Percentiles rank a stretch among this genome's conserved stretches.
phyloP scores from a whole-genome alignment of 1,284 basidiomycete species.

The Pseudozyma tsukubaensis region DNA sequence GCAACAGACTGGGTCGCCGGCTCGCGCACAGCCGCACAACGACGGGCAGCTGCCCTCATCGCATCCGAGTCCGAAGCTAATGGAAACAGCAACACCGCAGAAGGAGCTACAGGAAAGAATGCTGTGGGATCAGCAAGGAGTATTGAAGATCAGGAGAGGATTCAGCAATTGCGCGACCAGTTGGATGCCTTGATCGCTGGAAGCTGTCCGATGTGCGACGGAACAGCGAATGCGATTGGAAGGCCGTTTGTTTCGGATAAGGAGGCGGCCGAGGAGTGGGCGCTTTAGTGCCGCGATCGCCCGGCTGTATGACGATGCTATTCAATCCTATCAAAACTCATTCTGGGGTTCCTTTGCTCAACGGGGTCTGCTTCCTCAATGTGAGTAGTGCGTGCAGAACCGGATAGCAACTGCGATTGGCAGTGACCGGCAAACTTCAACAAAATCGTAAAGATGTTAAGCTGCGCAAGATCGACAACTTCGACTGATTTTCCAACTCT shows the following conservation, averaged over 20 bases:
- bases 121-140: constrained; percentile 20
- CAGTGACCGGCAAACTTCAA: too few species aligned
- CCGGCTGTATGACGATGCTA: too few species aligned
- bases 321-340: too few species aligned
- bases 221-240: constrained; percentile 54
- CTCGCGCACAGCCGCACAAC: constrained; percentile 39
- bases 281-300: constrained; percentile 20
- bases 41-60: constrained; percentile 23
- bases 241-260: constrained; percentile 53
- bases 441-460: background rate
- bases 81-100: constrained; percentile 2
- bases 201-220: constrained; percentile 63
- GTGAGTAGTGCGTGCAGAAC: too few species aligned
- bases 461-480: background rate
- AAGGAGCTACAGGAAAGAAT: background rate
- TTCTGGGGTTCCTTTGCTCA: background rate
- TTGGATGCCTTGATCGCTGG: constrained; percentile 65
- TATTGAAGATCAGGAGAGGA: constrained; percentile 51
- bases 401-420: too few species aligned
- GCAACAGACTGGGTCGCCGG: constrained; percentile 44
- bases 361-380: too few species aligned
- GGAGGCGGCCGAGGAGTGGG: constrained; percentile 55
- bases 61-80: constrained; percentile 14
- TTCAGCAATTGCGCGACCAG: constrained; percentile 62
- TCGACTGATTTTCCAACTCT: too few species aligned